Percentiles rank a stretch among this genome's conserved stretches.
phyloP scores from a whole-genome alignment of 2,329 filamentous ascomycete genomes.

The Arthrobotrys sinensis region DNA sequence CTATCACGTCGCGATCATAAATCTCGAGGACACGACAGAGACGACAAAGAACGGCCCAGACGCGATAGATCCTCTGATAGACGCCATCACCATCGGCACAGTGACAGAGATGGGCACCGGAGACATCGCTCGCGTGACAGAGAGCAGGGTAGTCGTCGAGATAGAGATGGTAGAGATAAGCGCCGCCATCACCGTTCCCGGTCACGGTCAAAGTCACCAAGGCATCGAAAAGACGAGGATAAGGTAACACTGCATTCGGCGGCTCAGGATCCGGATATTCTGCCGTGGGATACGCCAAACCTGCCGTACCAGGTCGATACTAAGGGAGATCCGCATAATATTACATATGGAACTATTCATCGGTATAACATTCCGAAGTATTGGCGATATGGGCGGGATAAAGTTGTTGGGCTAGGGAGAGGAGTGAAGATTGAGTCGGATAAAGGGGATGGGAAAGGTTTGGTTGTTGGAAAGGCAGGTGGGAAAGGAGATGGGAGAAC shows the following conservation, averaged over 20 bases:
- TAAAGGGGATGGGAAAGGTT: slow-evolving; percentile 66
- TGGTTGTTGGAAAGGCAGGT: slow-evolving; percentile 61
- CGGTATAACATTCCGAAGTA: slow-evolving; percentile 81
- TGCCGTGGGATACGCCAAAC: slow-evolving; percentile 61
- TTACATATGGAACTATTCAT: slow-evolving; percentile 81
- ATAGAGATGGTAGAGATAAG: slow-evolving; percentile 51
- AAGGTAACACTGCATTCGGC: slow-evolving; percentile 29
- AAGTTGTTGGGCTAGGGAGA: slow-evolving; percentile 77
- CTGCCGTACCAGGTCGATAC: slow-evolving; percentile 74
- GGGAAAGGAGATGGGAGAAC: slow-evolving; percentile 39
- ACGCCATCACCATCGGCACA: slow-evolving; percentile 37
- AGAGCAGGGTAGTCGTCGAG: slow-evolving; percentile 32
- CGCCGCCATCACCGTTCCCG: slow-evolving; percentile 44
- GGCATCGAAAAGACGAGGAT: not conserved
- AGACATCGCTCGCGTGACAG: slow-evolving; percentile 52
- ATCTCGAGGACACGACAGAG: slow-evolving; percentile 25
- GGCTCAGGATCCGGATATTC: slow-evolving; percentile 43
- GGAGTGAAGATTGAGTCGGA: slow-evolving; percentile 77
- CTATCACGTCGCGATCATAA: slow-evolving; percentile 24
- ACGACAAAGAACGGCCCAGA: slow-evolving; percentile 24
- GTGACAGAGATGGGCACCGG: slow-evolving; percentile 45
- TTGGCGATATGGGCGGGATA: slow-evolving; percentile 77
- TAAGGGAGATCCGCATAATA: slow-evolving; percentile 82
- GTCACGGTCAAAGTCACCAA: slow-evolving; percentile 26
- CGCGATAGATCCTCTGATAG: slow-evolving; percentile 56